phyloP scores from a whole-genome alignment of 805 yeast genomes.

The Kodamaea kaohsiungensis region DNA sequence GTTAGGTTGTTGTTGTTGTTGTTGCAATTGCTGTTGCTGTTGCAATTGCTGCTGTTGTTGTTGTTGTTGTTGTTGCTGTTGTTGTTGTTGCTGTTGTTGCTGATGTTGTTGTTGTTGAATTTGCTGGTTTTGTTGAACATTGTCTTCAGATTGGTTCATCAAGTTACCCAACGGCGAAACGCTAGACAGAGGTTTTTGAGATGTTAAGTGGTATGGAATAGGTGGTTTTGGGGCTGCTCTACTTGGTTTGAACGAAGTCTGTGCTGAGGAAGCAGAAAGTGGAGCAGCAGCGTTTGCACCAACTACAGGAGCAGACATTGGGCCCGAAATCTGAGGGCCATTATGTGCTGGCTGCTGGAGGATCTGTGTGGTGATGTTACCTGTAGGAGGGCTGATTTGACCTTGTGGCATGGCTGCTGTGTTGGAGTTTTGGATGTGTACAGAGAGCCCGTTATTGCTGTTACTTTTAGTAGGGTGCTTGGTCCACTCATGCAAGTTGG shows the following conservation, averaged over 20 bases:
- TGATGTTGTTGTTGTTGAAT: constrained; percentile 13
- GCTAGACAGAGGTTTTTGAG: constrained; percentile 12
- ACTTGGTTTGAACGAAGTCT: constrained; percentile 30
- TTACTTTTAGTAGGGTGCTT: constrained; percentile 23
- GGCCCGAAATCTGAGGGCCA: neutral
- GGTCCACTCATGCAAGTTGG: constrained; percentile 46
- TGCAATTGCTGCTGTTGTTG: neutral
- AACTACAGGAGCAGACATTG: constrained; percentile 7
- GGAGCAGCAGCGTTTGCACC: constrained; percentile 10
- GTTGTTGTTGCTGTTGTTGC: constrained; percentile 4
- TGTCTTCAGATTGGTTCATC: constrained; percentile 23
- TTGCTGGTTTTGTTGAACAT: neutral
- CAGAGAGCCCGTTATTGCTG: constrained; percentile 2
- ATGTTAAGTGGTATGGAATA: constrained; percentile 37
- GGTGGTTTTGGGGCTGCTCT: constrained; percentile 48
- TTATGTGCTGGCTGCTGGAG: constrained; percentile 5
- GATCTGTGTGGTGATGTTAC: constrained; percentile 7
- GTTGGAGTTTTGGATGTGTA: constrained; percentile 4
- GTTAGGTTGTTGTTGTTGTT: constrained; percentile 7
- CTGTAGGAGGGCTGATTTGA: constrained; percentile 1
- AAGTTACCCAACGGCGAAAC: constrained; percentile 38
- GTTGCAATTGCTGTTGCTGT: neutral
- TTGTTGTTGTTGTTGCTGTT: constrained; percentile 2
- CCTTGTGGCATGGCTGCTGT: neutral
- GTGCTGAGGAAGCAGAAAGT: constrained; percentile 10